Evolutionary conservation across 257 asterid species (phyloP).

Genomic region (Plantago elongata): DNA sequence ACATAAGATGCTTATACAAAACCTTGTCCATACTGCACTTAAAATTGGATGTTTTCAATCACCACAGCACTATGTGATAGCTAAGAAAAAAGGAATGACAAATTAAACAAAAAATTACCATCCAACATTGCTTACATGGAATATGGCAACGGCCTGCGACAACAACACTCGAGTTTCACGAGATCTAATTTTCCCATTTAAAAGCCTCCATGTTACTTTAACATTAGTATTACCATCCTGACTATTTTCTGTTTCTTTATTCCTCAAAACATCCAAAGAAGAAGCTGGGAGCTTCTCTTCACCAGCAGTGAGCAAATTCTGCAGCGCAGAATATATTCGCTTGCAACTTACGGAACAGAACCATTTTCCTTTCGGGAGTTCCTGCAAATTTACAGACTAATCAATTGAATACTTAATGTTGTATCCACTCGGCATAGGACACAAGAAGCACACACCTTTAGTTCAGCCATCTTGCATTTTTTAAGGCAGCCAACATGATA

Average conservation of each 20-base stretch:
- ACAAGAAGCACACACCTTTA: conserved; percentile 46
- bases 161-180: conserved; percentile 78
- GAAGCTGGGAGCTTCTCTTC: conserved; percentile 71
- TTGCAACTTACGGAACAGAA: conserved; percentile 79
- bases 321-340: conserved; percentile 65
- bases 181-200: conserved; percentile 70
- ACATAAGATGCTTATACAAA: conserved; percentile 3
- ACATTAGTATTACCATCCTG: conserved; percentile 34
- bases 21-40: conserved; percentile 13
- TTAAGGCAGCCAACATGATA: conserved; percentile 98
- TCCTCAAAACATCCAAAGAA: conserved; percentile 53
- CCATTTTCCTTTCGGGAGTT: conserved; percentile 96
- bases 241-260: conserved; percentile 35
- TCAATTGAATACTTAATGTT: background rate
- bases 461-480: conserved; percentile 83
- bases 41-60: conserved; percentile 1
- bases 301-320: conserved; percentile 62
- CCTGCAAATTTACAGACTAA: conserved; percentile 41
- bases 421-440: background rate
- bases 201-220: conserved; percentile 90
- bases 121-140: conserved; percentile 62
- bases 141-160: conserved; percentile 89
- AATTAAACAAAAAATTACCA: conserved; percentile 7
- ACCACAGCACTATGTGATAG: conserved; percentile 3
- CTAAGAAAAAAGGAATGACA: background rate